These are phyloP conservation scores for Purshia tridentata DNA, from an alignment of 306 rosid genomes.

Conservation along the genomic window DNA sequence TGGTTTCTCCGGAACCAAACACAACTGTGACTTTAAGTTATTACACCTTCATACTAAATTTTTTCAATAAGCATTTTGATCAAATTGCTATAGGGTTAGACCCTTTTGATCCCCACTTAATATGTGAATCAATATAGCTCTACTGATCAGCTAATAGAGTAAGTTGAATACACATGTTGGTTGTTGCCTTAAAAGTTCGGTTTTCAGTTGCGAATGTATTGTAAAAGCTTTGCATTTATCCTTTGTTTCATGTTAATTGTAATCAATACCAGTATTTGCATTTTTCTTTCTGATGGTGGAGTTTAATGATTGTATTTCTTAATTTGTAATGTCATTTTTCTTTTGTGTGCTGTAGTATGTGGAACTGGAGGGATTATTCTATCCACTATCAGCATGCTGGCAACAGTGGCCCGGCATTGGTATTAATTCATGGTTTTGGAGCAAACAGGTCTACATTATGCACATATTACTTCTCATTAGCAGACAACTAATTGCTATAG, in stretches of 20 bases:
- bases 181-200: neutral
- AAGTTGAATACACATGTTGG: neutral
- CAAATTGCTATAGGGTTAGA: neutral
- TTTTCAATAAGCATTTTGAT: neutral
- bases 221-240: neutral
- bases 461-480: constrained; percentile 46
- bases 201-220: neutral
- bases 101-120: neutral
- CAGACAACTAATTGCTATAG: constrained; percentile 39
- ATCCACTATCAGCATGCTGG: constrained; percentile 81
- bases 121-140: neutral
- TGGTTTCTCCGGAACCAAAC: neutral
- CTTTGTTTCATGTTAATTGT: neutral
- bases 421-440: constrained; percentile 91
- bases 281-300: neutral
- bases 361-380: constrained; percentile 90
- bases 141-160: neutral
- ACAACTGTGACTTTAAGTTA: neutral
- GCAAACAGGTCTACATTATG: constrained; percentile 79
- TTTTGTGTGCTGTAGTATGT: constrained; percentile 40
- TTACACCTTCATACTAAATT: neutral
- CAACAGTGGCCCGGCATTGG: constrained; percentile 69
- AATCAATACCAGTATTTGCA: neutral
- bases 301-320: neutral
- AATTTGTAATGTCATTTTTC: neutral